phyloP scores from a whole-genome alignment of 2,329 filamentous ascomycete species.

The Penicillium oxalicum region DNA sequence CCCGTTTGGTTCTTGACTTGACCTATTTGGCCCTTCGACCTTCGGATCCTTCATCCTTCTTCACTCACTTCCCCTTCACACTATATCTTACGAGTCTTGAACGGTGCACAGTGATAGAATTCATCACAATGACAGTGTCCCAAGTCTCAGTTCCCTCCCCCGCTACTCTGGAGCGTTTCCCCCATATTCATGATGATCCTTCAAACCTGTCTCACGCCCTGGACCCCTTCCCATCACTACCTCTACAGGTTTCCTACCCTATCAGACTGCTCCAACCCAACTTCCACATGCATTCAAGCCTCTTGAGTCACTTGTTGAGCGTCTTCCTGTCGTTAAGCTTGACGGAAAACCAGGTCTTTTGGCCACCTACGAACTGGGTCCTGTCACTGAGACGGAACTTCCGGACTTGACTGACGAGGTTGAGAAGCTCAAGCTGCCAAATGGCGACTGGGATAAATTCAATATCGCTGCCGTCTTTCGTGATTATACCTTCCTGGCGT shows the following conservation, averaged over 20 bases:
- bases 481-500: conserved; percentile 87
- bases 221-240: conserved; percentile 45
- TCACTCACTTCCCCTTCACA: neutral
- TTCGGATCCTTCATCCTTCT: neutral
- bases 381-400: conserved; percentile 65
- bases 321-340: conserved; percentile 71
- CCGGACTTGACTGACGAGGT: conserved; percentile 70
- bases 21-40: conserved; percentile 7
- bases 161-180: conserved; percentile 37
- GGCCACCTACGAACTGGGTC: conserved; percentile 66
- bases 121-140: conserved; percentile 31
- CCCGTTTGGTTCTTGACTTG: conserved; percentile 14
- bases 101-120: too few species aligned
- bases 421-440: conserved; percentile 54
- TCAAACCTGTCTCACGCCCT: conserved; percentile 35
- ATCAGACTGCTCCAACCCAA: conserved; percentile 34
- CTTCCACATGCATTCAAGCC: conserved; percentile 69
- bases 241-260: conserved; percentile 42
- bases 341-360: conserved; percentile 72
- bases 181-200: conserved; percentile 42
- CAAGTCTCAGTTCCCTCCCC: conserved; percentile 28
- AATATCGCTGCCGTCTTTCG: conserved; percentile 81
- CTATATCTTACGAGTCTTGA: neutral
- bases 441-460: conserved; percentile 61
- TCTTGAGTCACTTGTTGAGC: conserved; percentile 64